phyloP scores from a whole-genome alignment of 441 rosid species.

The Adansonia rubrostipa region DNA sequence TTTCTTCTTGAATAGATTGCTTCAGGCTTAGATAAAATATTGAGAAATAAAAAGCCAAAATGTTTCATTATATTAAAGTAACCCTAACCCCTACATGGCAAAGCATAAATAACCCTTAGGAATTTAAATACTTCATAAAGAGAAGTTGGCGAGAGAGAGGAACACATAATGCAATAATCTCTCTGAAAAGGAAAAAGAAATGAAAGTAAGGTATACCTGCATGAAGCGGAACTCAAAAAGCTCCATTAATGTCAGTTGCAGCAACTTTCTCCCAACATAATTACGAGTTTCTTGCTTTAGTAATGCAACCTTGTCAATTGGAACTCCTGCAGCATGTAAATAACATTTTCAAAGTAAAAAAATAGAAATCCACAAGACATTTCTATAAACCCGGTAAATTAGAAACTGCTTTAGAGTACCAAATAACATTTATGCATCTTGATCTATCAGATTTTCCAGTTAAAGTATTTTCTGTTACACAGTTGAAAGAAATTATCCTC shows the following conservation, averaged over 20 bases:
- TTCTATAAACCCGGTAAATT: background rate
- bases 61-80: background rate
- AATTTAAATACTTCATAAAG: slow-evolving; percentile 17
- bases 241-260: slow-evolving; percentile 84
- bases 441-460: slow-evolving; percentile 7
- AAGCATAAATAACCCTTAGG: slow-evolving; percentile 8
- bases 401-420: background rate
- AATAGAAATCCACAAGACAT: background rate
- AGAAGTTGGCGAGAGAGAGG: background rate
- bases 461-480: background rate
- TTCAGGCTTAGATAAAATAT: background rate
- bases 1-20: slow-evolving; percentile 21
- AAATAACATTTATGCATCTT: slow-evolving; percentile 12
- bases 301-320: slow-evolving; percentile 85
- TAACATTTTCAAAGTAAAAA: slow-evolving; percentile 22
- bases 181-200: background rate
- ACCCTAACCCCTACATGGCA: background rate
- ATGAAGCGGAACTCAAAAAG: slow-evolving; percentile 88
- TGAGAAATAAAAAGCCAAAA: slow-evolving; percentile 1
- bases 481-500: background rate
- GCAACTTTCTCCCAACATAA: slow-evolving; percentile 79
- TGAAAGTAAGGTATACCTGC: slow-evolving; percentile 51
- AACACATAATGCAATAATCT: background rate
- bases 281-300: slow-evolving; percentile 78
- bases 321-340: slow-evolving; percentile 58